These are phyloP conservation scores for Asterionellopsis glacialis DNA, from an alignment of 108 stramenopile genomes.

Conservation along the genomic window DNA sequence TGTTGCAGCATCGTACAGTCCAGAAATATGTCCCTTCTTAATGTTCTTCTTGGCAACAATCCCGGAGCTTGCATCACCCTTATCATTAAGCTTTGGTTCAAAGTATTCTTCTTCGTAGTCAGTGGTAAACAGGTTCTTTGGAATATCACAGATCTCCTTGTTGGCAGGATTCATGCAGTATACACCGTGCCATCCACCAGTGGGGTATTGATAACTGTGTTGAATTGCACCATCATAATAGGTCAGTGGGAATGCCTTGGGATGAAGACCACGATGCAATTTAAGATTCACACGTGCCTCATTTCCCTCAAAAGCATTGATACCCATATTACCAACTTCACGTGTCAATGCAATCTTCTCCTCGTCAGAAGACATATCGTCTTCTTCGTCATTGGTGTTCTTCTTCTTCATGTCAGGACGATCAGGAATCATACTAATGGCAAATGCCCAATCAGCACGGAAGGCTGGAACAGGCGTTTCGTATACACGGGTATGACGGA, in stretches of 20 bases:
- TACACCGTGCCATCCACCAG: slow-evolving; percentile 40
- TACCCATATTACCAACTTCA: no score
- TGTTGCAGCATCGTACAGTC: no score
- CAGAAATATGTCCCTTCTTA: no score
- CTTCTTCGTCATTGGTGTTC: background rate
- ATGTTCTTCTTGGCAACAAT: no score
- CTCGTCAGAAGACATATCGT: no score
- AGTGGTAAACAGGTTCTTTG: no score
- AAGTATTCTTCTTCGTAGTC: no score
- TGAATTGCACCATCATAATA: slow-evolving; percentile 78
- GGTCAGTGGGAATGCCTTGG: slow-evolving; percentile 29
- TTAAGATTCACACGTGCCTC: slow-evolving; percentile 48
- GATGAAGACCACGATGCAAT: slow-evolving; percentile 41
- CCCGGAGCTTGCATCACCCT: no score
- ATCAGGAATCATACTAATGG: background rate
- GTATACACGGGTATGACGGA: background rate
- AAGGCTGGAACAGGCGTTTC: background rate
- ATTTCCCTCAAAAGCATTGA: slow-evolving; percentile 1
- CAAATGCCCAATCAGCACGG: slow-evolving; percentile 1
- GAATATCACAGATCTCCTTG: no score
- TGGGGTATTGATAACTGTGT: slow-evolving; percentile 49
- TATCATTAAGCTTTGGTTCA: no score
- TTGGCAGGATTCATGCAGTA: slow-evolving; percentile 21
- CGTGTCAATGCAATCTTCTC: no score
- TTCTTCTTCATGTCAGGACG: no score